Evolutionary conservation across 768 basidiomycete species (phyloP).

Genomic region (Infundibulicybe gibba): DNA sequence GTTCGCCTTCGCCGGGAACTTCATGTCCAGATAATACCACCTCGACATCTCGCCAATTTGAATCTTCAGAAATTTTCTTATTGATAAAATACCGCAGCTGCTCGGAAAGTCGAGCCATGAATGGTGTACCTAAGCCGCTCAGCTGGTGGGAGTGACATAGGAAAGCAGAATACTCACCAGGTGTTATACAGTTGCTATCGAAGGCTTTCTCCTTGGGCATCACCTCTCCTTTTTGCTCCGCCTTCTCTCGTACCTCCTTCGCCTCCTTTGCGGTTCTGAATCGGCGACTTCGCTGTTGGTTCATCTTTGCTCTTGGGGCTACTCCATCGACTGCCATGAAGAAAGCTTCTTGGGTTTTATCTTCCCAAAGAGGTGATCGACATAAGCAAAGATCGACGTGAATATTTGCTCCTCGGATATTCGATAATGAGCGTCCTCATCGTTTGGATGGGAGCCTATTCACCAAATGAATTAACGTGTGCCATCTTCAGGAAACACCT

Average conservation of each 20-base stretch:
- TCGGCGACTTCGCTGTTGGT: slow-evolving; percentile 91
- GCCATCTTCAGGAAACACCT: slow-evolving; percentile 12
- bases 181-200: slow-evolving; percentile 98
- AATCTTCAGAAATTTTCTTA: slow-evolving; percentile 97
- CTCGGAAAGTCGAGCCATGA: slow-evolving; percentile 90
- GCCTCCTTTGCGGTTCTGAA: slow-evolving; percentile 95
- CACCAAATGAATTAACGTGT: background rate
- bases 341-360: slow-evolving; percentile 98
- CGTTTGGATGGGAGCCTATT: slow-evolving; percentile 90
- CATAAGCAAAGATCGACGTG: slow-evolving; percentile 94
- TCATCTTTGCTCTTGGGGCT: slow-evolving; percentile 98
- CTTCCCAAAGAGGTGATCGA: slow-evolving; percentile 94
- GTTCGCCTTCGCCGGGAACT: slow-evolving; percentile 98
- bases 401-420: slow-evolving; percentile 97
- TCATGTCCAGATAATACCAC: slow-evolving; percentile 97
- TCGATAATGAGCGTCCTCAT: slow-evolving; percentile 93
- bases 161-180: slow-evolving; percentile 52
- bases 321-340: slow-evolving; percentile 99
- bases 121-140: slow-evolving; percentile 68
- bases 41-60: slow-evolving; percentile 89
- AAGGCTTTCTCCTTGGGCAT: slow-evolving; percentile 94
- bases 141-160: background rate
- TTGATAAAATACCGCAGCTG: slow-evolving; percentile 96
- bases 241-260: slow-evolving; percentile 82
- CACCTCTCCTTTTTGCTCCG: slow-evolving; percentile 84